Evolutionary conservation across 306 rosid genomes (phyloP), one percentile per base, ranked within the genome.

Genomic region (Quercus berberidifolia): DNA sequence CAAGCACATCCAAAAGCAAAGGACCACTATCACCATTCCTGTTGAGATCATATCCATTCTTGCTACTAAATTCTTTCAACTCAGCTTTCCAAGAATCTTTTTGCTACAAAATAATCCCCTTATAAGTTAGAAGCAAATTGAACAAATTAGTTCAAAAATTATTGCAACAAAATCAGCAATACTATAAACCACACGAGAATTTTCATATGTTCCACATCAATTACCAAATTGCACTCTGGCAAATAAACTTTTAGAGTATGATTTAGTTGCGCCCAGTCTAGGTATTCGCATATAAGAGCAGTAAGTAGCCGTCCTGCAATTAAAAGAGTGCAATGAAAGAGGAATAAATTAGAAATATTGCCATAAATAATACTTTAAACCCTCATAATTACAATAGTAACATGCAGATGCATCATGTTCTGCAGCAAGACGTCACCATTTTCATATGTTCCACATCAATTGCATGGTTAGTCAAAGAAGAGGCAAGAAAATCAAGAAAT

Each of bases 211-310:
- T 41, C 46, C 46, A 41, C 46, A 41, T 70, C 58, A 63, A 87
- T 89, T 93, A 96, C 99, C 98, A 96, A 85, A 86, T 96, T 96
- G 83, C 98, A 96, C 83, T 96, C 99, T 0, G 99, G 99, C 71
- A 88, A 91, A 84, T 96, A 96, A 67, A 96, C 99, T 85, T 96
- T 96, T 1, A 96, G 83, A 0, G 99, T 90, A 85, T 95, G 99
- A 81, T 79, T 95, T 70, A 95, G 90, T 76, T 95, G 99, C 3
- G 99, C 97, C 98, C 99, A 96, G 86, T 96, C 98, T 31, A 96
- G 83, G 86, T 96, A 96, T 83, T 96, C 99, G 21, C 99, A 93
- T 76, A 96, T 73, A 77, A 96, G 77, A 17, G 99, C 93, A 63
- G 98, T 93, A 56, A 96, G 93, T 64, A 96, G 90, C 83, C 98